Evolutionary conservation across 2,329 filamentous ascomycete species (phyloP).

Genomic region (Alternaria gaisen): DNA sequence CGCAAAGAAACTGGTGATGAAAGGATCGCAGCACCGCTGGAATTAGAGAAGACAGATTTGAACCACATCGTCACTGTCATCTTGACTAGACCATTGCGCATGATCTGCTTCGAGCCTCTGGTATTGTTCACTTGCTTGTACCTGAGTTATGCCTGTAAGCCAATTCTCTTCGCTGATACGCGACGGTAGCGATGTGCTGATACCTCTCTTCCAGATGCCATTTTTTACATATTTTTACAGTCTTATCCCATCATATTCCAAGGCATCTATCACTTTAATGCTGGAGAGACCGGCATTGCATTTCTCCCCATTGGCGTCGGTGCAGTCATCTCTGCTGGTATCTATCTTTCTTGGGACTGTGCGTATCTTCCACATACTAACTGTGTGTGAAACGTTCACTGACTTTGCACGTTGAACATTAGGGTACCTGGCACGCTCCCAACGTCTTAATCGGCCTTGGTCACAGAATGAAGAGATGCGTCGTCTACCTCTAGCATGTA

Average conservation of each 20-base stretch:
- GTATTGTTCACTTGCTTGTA: constrained; percentile 77
- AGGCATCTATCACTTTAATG: constrained; percentile 68
- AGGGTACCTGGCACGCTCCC: constrained; percentile 62
- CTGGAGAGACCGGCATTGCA: constrained; percentile 71
- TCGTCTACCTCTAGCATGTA: constrained; percentile 74
- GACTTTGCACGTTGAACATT: not conserved
- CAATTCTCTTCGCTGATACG: not conserved
- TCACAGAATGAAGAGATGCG: constrained; percentile 70
- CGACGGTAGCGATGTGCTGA: not conserved
- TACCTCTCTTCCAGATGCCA: constrained; percentile 48
- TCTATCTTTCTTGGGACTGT: constrained; percentile 73
- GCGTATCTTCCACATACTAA: not conserved
- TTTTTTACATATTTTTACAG: constrained; percentile 79
- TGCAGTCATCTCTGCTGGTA: constrained; percentile 63
- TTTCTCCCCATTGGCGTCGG: constrained; percentile 76
- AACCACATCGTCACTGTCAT: constrained; percentile 73
- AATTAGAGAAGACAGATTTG: constrained; percentile 68
- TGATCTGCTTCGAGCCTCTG: constrained; percentile 78
- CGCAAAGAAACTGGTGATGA: constrained; percentile 64
- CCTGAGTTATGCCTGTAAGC: constrained; percentile 66
- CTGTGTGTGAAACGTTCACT: not conserved
- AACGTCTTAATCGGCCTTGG: constrained; percentile 62
- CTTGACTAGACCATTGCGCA: constrained; percentile 74
- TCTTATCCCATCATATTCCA: constrained; percentile 74
- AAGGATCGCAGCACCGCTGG: constrained; percentile 67